phyloP scores from a whole-genome alignment of 805 yeast genomes.

The Myxozyma udenii region DNA sequence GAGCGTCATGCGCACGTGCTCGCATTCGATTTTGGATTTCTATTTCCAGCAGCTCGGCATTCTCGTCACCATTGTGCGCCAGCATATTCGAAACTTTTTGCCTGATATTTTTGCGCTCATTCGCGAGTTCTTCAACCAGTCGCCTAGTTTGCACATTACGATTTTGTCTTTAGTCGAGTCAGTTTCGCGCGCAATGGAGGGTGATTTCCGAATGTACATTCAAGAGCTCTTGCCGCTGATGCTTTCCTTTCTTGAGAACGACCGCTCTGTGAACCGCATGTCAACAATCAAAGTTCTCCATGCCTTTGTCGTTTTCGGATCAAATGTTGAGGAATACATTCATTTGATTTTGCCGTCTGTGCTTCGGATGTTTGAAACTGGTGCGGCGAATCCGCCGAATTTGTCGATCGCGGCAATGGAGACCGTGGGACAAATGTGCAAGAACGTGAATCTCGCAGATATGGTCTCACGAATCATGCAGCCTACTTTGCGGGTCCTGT shows the following conservation, averaged over 20 bases:
- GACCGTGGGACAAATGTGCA: conserved; percentile 77
- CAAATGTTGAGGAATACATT: conserved; percentile 81
- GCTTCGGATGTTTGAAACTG: conserved; percentile 69
- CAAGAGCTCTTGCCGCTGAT: conserved; percentile 75
- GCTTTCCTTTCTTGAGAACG: conserved; percentile 68
- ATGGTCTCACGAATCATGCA: conserved; percentile 90
- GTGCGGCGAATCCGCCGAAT: conserved; percentile 47
- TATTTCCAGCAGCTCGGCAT: conserved; percentile 86
- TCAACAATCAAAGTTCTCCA: conserved; percentile 61
- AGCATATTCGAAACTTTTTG: conserved; percentile 82
- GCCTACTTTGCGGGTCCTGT: conserved; percentile 70
- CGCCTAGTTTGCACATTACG: conserved; percentile 66
- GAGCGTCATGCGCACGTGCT: conserved; percentile 74
- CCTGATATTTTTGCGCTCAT: conserved; percentile 71
- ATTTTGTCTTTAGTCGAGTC: conserved; percentile 79
- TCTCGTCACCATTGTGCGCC: conserved; percentile 75
- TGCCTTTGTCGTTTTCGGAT: conserved; percentile 81
- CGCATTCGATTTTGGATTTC: conserved; percentile 71
- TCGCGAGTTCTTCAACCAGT: conserved; percentile 61
- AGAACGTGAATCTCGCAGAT: conserved; percentile 68
- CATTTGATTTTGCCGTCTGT: conserved; percentile 85
- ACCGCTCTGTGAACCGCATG: conserved; percentile 52
- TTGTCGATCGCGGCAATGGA: conserved; percentile 73
- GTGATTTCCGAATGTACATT: conserved; percentile 83
- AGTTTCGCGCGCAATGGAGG: conserved; percentile 79